phyloP scores from a whole-genome alignment of 352 stramenopile species.

The Phytophthora ramorum region DNA sequence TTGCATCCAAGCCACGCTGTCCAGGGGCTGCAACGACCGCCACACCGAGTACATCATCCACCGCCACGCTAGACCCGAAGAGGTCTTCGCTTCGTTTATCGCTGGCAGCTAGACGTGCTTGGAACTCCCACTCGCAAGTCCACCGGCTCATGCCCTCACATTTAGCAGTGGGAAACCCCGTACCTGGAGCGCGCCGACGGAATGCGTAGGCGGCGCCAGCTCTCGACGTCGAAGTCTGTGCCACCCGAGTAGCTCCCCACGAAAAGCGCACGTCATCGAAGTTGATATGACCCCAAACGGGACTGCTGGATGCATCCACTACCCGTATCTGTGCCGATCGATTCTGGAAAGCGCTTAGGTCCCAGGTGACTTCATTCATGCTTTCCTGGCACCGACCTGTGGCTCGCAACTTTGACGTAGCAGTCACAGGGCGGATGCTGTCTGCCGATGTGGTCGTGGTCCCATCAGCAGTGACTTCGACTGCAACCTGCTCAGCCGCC shows the following conservation, averaged over 20 bases:
- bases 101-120: conserved; percentile 86
- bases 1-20: conserved; percentile 79
- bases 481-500: conserved; percentile 39
- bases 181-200: conserved; percentile 63
- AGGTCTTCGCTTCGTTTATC: conserved; percentile 89
- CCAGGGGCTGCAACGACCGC: conserved; percentile 84
- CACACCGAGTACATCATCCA: conserved; percentile 84
- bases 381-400: conserved; percentile 93
- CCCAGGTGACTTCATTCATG: conserved; percentile 91
- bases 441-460: conserved; percentile 5
- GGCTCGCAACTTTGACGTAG: conserved; percentile 71
- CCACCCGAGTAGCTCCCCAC: conserved; percentile 74
- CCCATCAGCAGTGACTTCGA: conserved; percentile 27
- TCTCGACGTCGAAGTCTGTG: conserved; percentile 64
- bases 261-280: conserved; percentile 96
- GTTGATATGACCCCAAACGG: conserved; percentile 96
- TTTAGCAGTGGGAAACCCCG: conserved; percentile 34
- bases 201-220: conserved; percentile 87
- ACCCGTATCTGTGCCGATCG: conserved; percentile 92
- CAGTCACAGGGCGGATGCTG: conserved; percentile 22
- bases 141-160: conserved; percentile 71
- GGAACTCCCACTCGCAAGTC: conserved; percentile 89
- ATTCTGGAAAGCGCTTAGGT: conserved; percentile 85
- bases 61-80: conserved; percentile 88
- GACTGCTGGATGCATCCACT: conserved; percentile 89